Evolutionary conservation across 1,139 yeast genomes (phyloP), one percentile per base, ranked within the genome.

Genomic region (Yamadazyma epiphylla): DNA sequence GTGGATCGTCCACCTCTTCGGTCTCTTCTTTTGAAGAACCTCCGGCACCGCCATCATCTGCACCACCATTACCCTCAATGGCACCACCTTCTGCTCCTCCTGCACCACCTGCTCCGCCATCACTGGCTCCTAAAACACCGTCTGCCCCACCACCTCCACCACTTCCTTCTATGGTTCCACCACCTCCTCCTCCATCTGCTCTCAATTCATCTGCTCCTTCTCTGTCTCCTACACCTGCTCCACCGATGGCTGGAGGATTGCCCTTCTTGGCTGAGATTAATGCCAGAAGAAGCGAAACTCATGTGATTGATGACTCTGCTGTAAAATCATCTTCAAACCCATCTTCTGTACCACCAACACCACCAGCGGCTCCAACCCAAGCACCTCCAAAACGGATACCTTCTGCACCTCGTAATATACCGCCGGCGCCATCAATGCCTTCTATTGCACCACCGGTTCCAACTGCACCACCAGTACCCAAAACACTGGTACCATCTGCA

Each of bases 251-350:
- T 1, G 60, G 63, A 2, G 64, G 59, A 0, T 46, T 67, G 15
- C 72, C 73, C 3, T 66, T 66, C 39, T 55, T 66, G 20, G 64
- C 66, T 2, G 59, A 66, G 37, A 66, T 67, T 31, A 65, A 65
- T 34, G 59, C 69, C 1, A 60, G 58, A 39, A 49, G 73, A 39
- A 52, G 49, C 32, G 70, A 67, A 9, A 25, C 48, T 4, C 51
- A 45, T 39, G 70, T 63, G 10, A 66, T 64, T 2, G 70, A 61
- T 35, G 66, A 50, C 25, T 39, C 54, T 2, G 43, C 49, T n/a
- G 42, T 37, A 32, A 51, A 40, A 35, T 38, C 43, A 3, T 37
- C 43, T 5, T 22, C 43, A 4, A n/a, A n/a, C n/a, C 31, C 39
- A 9, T 33, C 51, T 15, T 33, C 45, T 13, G 37, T 50, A 8